Evolutionary conservation across 2,329 filamentous ascomycete species (phyloP).

Genomic region (Parascedosporium putredinis): DNA sequence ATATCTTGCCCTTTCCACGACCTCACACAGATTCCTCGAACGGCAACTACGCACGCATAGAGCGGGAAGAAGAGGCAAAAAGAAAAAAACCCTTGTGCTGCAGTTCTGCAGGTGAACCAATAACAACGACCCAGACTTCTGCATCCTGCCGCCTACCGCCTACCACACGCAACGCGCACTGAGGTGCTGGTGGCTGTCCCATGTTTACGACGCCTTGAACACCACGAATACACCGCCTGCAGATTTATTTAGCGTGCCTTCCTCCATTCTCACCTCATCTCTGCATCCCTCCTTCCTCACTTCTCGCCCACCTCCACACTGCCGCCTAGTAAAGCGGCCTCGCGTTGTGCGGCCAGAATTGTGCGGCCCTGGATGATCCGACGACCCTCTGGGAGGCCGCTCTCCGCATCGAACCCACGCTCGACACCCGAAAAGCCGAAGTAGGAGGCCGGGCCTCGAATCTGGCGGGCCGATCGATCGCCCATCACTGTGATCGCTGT

Average conservation of each 20-base stretch:
- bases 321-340: constrained; percentile 1
- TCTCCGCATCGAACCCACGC: constrained; percentile 7
- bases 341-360: constrained; percentile 2
- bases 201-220: constrained; percentile 2
- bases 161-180: constrained; percentile 6
- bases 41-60: too few relatives aligned
- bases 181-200: neutral
- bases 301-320: neutral
- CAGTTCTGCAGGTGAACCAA: neutral
- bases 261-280: neutral
- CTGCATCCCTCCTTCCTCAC: neutral
- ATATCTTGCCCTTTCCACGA: too few relatives aligned
- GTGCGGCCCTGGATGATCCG: constrained; percentile 2
- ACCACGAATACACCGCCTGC: neutral
- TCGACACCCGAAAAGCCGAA: too few relatives aligned
- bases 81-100: neutral
- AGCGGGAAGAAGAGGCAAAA: too few relatives aligned
- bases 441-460: too few relatives aligned
- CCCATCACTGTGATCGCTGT: too few relatives aligned
- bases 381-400: constrained; percentile 5
- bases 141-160: constrained; percentile 2
- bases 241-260: neutral
- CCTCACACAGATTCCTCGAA: too few relatives aligned
- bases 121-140: constrained; percentile 3
- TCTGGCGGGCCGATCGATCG: too few relatives aligned